Evolutionary conservation across 2,329 filamentous ascomycete genomes (phyloP), one percentile per base, ranked within the genome.

Genomic region (Diaporthe vaccinii): DNA sequence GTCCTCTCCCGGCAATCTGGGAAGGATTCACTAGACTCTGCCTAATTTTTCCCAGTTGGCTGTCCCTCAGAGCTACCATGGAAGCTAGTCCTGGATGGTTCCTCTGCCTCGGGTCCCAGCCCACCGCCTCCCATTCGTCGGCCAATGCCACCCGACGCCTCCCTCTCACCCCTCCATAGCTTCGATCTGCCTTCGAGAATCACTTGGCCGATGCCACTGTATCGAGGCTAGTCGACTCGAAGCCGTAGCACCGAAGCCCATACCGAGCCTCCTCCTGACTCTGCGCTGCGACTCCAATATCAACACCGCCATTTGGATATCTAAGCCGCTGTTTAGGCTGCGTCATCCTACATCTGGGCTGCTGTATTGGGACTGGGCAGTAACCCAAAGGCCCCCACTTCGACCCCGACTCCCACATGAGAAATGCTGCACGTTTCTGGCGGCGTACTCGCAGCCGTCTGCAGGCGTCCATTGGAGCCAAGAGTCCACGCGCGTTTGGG

Each of bases 1-100:
- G 71, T 44, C 59, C 51, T 59, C 67, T 76, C 75, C 75, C 75
- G 75, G 61, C 73, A 75, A 46, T 76, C 75, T 76, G 75, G 75
- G 72, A 69, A 76, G 75, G 75, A 75, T 76, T 75, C 73, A 20
- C 41, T 74, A 74, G 73, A 41, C 55, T 49, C 25, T 62, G 46
- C 20, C 49, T 69, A 69, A 69, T 65, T 59, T 49, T 55, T 65
- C 55, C 74, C 69, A 62, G 25, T 65, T 69, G 10, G 25, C 28
- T 73, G 36, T 31, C 25, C 28, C 41, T 22, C 39, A 41, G 7
- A 9, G 7, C 4, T 25, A 31, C 28, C 44, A 25, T 14, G 46
- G 39, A 14, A 31, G 22, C 46, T 68, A 36, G 65, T 22, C 31
- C 31, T 28, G 65, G 65, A 55, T 59, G 61, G 51, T 70, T 44